Percentiles rank a stretch among this genome's conserved stretches.
phyloP scores from a whole-genome alignment of 1,284 basidiomycete species.

The Xerocomus nothofagi region DNA sequence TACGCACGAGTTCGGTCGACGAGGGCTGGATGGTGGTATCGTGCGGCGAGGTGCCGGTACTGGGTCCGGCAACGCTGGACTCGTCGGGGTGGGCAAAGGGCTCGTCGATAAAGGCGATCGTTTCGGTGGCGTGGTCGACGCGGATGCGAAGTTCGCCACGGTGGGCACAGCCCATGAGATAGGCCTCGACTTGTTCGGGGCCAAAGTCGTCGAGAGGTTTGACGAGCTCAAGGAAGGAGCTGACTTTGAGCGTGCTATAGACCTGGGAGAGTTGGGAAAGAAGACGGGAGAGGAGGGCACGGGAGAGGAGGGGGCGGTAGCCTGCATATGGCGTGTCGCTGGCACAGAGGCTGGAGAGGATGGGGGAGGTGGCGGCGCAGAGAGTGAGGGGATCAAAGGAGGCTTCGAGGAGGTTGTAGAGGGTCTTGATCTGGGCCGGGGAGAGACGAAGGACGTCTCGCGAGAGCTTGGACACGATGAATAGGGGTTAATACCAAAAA shows the following conservation, averaged over 20 bases:
- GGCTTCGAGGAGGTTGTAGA: slow-evolving; percentile 92
- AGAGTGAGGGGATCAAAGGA: slow-evolving; percentile 95
- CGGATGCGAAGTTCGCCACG: slow-evolving; percentile 87
- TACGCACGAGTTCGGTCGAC: slow-evolving; percentile 68
- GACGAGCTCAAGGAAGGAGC: slow-evolving; percentile 75
- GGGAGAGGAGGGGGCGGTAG: slow-evolving; percentile 90
- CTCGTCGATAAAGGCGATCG: slow-evolving; percentile 86
- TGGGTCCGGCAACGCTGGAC: slow-evolving; percentile 12
- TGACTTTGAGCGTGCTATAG: slow-evolving; percentile 87
- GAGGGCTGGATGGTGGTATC: slow-evolving; percentile 58
- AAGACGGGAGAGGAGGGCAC: slow-evolving; percentile 91
- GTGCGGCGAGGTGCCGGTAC: slow-evolving; percentile 17
- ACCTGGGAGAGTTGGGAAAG: slow-evolving; percentile 94
- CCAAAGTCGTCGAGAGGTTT: slow-evolving; percentile 73
- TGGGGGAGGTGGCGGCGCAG: slow-evolving; percentile 80
- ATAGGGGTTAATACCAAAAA: neutral
- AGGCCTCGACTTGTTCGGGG: slow-evolving; percentile 82
- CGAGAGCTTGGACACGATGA: slow-evolving; percentile 51
- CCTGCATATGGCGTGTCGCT: slow-evolving; percentile 56
- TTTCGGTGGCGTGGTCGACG: slow-evolving; percentile 87
- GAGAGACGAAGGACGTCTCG: slow-evolving; percentile 87
- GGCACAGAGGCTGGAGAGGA: slow-evolving; percentile 64
- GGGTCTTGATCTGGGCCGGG: slow-evolving; percentile 70
- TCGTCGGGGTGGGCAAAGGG: slow-evolving; percentile 57
- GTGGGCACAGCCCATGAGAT: slow-evolving; percentile 90